Conservation (phyloP, 2,329 filamentous ascomycete species). For the Albophoma yamanashiensis region DNA sequence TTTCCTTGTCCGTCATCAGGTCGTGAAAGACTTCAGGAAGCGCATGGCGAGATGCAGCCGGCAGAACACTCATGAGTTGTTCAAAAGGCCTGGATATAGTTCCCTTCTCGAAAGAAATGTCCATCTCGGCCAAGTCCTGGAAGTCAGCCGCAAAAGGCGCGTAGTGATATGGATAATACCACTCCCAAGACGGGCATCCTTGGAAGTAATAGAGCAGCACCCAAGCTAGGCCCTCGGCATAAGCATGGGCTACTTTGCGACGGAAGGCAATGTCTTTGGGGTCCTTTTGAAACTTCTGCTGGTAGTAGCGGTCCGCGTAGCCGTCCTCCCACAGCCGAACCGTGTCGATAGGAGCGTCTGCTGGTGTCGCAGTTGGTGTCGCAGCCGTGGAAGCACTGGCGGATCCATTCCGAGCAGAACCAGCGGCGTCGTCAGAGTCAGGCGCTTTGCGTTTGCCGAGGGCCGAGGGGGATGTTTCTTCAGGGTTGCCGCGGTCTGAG, state of each 20-base stretch:
- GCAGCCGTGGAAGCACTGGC: slow-evolving; percentile 23
- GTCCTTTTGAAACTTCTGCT: slow-evolving; percentile 86
- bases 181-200: slow-evolving; percentile 96
- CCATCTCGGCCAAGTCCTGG: slow-evolving; percentile 67
- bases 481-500: slow-evolving; percentile 11
- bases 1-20: slow-evolving; percentile 80
- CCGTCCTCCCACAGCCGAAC: slow-evolving; percentile 92
- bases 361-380: slow-evolving; percentile 36
- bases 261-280: slow-evolving; percentile 77
- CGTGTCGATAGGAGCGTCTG: slow-evolving; percentile 64
- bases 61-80: slow-evolving; percentile 95
- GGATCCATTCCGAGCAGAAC: slow-evolving; percentile 50
- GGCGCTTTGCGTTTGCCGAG: slow-evolving; percentile 71
- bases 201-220: slow-evolving; percentile 96
- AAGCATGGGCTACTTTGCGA: slow-evolving; percentile 78
- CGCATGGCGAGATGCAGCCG: slow-evolving; percentile 84
- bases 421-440: slow-evolving; percentile 49
- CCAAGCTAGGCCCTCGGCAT: slow-evolving; percentile 92
- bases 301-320: slow-evolving; percentile 91
- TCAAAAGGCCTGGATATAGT: slow-evolving; percentile 85
- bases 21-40: slow-evolving; percentile 81
- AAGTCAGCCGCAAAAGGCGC: slow-evolving; percentile 97
- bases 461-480: slow-evolving; percentile 32
- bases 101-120: slow-evolving; percentile 74
- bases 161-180: slow-evolving; percentile 98